A percentile compares a stretch with the other conserved stretches of the same genome.
phyloP scores from a whole-genome alignment of 2,329 filamentous ascomycete species.

The Bertia moriformis region DNA sequence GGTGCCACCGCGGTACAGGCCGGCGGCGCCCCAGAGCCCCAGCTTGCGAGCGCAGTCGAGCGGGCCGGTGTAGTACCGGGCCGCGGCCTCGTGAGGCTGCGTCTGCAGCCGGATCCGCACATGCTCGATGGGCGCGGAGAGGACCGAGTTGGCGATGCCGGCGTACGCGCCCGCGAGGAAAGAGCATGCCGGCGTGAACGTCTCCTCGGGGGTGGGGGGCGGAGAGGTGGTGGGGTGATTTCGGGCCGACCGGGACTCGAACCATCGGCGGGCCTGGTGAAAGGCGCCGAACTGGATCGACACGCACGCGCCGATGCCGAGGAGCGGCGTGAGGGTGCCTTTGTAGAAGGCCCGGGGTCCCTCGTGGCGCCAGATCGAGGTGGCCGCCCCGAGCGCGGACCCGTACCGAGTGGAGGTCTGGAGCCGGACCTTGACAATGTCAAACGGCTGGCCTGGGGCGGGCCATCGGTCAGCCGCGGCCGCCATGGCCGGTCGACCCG shows the following conservation, averaged over 20 bases:
- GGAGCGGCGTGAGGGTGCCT: slow-evolving; percentile 81
- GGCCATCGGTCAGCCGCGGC: slow-evolving; percentile 1
- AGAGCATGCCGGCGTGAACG: not conserved
- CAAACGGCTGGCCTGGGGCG: slow-evolving; percentile 50
- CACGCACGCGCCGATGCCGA: slow-evolving; percentile 92
- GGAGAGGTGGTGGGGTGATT: slow-evolving; percentile 37
- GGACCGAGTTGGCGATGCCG: slow-evolving; percentile 73
- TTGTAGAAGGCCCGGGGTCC: slow-evolving; percentile 93
- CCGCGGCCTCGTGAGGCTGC: slow-evolving; percentile 77
- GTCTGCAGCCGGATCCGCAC: slow-evolving; percentile 91
- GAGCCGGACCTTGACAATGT: slow-evolving; percentile 94
- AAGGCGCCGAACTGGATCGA: slow-evolving; percentile 98
- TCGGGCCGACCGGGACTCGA: slow-evolving; percentile 65
- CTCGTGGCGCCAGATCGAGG: slow-evolving; percentile 74
- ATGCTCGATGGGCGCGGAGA: slow-evolving; percentile 90
- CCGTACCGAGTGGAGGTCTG: slow-evolving; percentile 77
- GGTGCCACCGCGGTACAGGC: slow-evolving; percentile 73
- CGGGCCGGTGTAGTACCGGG: slow-evolving; percentile 66
- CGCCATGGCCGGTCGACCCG: not conserved
- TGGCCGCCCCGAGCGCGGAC: slow-evolving; percentile 66
- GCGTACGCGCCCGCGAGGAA: slow-evolving; percentile 69
- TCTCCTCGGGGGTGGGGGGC: too few relatives aligned
- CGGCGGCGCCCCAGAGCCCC: slow-evolving; percentile 40
- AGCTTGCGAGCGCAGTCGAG: slow-evolving; percentile 84
- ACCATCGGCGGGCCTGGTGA: slow-evolving; percentile 73